Evolutionary conservation across 2,329 filamentous ascomycete species (phyloP).

Genomic region (Arthrobotrys entomopaga): DNA sequence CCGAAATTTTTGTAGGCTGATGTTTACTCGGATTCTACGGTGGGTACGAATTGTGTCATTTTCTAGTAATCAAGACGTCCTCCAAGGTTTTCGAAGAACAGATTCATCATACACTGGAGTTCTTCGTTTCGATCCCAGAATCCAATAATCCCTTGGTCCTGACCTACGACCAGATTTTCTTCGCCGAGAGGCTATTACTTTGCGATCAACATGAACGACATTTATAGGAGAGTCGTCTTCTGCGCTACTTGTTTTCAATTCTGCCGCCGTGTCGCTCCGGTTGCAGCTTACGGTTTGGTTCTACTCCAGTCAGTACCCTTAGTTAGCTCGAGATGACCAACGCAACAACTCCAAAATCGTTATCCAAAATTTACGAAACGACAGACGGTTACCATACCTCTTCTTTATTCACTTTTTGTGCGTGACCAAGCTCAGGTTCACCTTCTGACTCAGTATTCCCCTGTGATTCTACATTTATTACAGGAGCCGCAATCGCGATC

Average conservation of each 20-base stretch:
- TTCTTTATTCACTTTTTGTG: not conserved
- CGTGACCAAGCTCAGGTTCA: not conserved
- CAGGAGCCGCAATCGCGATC: not conserved
- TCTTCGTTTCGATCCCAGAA: constrained; percentile 26
- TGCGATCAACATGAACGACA: not conserved
- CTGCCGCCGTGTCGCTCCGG: not conserved
- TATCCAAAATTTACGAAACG: no score
- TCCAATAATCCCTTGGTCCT: constrained; percentile 46
- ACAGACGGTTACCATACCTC: not conserved
- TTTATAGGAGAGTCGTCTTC: not conserved
- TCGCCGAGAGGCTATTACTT: not conserved
- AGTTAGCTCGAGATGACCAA: not conserved
- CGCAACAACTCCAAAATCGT: no score
- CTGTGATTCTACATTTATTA: not conserved
- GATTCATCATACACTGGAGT: constrained; percentile 29
- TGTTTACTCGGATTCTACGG: no score
- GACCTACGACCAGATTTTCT: constrained; percentile 24
- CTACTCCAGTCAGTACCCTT: no score
- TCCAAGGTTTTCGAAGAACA: not conserved
- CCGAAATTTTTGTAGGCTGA: no score
- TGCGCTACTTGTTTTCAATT: not conserved
- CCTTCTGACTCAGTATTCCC: not conserved
- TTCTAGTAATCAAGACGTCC: no score
- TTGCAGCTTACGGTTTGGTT: not conserved
- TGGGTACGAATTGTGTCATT: no score